Conservation (phyloP, 2,329 filamentous ascomycete genomes). For the Penicillium sp. region DNA sequence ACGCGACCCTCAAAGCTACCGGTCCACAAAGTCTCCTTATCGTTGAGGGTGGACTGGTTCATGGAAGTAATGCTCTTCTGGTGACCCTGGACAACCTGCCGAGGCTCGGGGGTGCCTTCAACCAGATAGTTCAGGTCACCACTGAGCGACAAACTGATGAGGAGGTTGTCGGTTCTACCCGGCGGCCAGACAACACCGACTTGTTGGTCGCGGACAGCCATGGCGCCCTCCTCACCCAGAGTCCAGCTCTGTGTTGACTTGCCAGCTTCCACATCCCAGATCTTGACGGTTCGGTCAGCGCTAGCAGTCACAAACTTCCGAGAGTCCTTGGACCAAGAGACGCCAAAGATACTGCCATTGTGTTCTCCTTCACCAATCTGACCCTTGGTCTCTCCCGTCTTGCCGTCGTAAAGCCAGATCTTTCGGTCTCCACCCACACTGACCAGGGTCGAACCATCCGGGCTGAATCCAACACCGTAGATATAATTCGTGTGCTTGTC, state of each 20-base stretch:
- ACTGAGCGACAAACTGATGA: conserved; percentile 82
- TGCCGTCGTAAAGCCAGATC: conserved; percentile 94
- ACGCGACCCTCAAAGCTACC: conserved; percentile 89
- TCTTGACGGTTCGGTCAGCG: conserved; percentile 87
- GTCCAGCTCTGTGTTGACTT: conserved; percentile 76
- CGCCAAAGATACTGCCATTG: conserved; percentile 84
- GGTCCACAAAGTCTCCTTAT: conserved; percentile 66
- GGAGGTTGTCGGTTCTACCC: conserved; percentile 73
- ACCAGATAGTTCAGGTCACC: conserved; percentile 87
- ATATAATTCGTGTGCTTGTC: conserved; percentile 84
- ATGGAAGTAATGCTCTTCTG: conserved; percentile 86
- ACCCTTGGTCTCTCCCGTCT: conserved; percentile 76
- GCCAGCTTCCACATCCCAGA: conserved; percentile 84
- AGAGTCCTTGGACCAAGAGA: conserved; percentile 85
- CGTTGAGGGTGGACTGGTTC: conserved; percentile 49
- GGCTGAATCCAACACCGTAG: conserved; percentile 80
- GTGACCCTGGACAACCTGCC: conserved; percentile 74
- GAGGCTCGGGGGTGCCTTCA: conserved; percentile 64
- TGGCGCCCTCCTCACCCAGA: conserved; percentile 67
- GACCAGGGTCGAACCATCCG: conserved; percentile 74
- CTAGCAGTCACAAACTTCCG: conserved; percentile 84
- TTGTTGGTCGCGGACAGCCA: conserved; percentile 77
- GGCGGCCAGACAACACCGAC: conserved; percentile 88
- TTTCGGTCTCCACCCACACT: conserved; percentile 88
- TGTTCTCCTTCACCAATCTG: conserved; percentile 71